Percentiles rank a stretch among this genome's conserved stretches.
phyloP scores from a whole-genome alignment of 768 basidiomycete species.

The Lactarius akahatsu region DNA sequence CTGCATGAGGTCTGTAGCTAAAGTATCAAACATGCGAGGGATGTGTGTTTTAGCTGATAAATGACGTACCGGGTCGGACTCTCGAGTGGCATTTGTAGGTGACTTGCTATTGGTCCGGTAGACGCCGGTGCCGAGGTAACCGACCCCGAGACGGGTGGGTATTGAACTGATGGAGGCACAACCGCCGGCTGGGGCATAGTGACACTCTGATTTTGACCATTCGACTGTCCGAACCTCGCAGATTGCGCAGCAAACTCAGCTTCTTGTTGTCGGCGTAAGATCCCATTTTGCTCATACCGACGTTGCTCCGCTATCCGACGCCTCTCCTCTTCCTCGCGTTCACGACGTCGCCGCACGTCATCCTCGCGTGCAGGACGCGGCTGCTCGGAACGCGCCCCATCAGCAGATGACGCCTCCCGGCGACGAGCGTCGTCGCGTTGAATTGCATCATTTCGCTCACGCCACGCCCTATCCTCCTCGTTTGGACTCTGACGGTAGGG shows the following conservation, averaged over 20 bases:
- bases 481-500: slow-evolving; percentile 31
- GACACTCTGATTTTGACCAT: slow-evolving; percentile 40
- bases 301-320: slow-evolving; percentile 43
- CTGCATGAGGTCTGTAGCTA: slow-evolving; percentile 42
- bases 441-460: slow-evolving; percentile 40
- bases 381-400: slow-evolving; percentile 1
- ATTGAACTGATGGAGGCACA: slow-evolving; percentile 27
- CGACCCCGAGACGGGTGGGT: slow-evolving; percentile 6
- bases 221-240: slow-evolving; percentile 29
- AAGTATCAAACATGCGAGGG: slow-evolving; percentile 40
- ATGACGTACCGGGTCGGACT: slow-evolving; percentile 45
- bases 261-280: slow-evolving; percentile 58
- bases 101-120: slow-evolving; percentile 18
- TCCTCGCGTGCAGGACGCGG: slow-evolving; percentile 24
- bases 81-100: slow-evolving; percentile 55
- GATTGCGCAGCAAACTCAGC: slow-evolving; percentile 35
- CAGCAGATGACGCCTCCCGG: slow-evolving; percentile 6
- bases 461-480: slow-evolving; percentile 41
- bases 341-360: slow-evolving; percentile 31
- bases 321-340: slow-evolving; percentile 34
- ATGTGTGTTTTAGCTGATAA: background rate
- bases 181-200: slow-evolving; percentile 29
- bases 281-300: slow-evolving; percentile 55
- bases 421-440: slow-evolving; percentile 23
- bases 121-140: slow-evolving; percentile 3